Conservation (phyloP, 1,284 basidiomycete species). For the Leccinum fallax region DNA sequence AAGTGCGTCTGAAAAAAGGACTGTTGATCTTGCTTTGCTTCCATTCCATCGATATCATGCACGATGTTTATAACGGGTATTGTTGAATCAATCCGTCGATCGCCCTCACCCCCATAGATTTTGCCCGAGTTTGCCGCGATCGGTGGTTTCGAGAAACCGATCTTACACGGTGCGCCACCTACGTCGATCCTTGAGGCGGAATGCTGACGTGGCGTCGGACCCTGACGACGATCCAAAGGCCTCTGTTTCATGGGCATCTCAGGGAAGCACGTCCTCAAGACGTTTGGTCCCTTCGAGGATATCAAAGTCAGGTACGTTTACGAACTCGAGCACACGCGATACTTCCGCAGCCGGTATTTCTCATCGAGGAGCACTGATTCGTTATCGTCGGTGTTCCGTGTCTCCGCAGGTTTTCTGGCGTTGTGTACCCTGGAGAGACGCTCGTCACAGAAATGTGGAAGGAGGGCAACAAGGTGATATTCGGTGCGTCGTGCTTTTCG, state of each 20-base stretch:
- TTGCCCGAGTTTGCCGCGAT: constrained; percentile 92
- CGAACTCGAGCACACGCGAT: neutral
- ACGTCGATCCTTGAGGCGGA: neutral
- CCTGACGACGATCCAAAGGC: constrained; percentile 40
- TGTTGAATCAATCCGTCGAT: constrained; percentile 20
- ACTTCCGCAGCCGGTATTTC: neutral
- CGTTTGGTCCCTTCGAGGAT: constrained; percentile 85
- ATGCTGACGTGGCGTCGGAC: constrained; percentile 4
- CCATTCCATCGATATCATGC: neutral
- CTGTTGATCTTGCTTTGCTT: neutral
- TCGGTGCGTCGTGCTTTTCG: constrained; percentile 58
- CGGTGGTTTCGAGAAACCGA: constrained; percentile 94
- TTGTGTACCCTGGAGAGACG: constrained; percentile 95
- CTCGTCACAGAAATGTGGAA: constrained; percentile 98
- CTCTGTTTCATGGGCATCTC: constrained; percentile 94
- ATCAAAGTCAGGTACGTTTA: constrained; percentile 89
- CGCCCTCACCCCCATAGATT: constrained; percentile 54
- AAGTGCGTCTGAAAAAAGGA: constrained; percentile 7
- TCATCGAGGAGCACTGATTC: constrained; percentile 5
- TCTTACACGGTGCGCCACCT: constrained; percentile 59
- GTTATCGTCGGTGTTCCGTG: neutral
- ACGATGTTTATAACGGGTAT: neutral
- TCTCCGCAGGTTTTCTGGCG: constrained; percentile 73
- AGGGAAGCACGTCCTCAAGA: constrained; percentile 91
- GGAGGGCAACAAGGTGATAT: constrained; percentile 89